These are phyloP conservation scores for Tolypocladium cylindrosporum DNA, from an alignment of 2,329 filamentous ascomycete species.

Conservation along the genomic window DNA sequence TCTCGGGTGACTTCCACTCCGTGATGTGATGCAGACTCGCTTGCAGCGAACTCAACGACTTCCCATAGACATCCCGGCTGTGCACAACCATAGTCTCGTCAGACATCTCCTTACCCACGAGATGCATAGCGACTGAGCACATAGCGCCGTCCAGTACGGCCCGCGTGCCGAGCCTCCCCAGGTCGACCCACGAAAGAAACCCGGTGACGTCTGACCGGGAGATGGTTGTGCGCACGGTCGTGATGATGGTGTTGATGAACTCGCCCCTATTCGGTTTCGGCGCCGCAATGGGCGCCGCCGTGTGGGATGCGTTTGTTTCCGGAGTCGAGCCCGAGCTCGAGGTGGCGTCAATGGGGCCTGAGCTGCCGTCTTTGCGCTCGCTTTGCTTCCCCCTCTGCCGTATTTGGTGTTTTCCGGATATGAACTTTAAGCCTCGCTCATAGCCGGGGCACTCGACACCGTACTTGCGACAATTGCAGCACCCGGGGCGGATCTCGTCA, in stretches of 20 bases:
- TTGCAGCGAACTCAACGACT: conserved; percentile 24
- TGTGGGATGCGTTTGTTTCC: neutral
- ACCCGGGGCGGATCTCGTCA: conserved; percentile 31
- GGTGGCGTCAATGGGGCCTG: conserved; percentile 2
- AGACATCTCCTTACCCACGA: conserved; percentile 23
- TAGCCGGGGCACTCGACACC: conserved; percentile 29
- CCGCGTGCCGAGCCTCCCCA: conserved; percentile 22
- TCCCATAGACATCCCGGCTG: conserved; percentile 27
- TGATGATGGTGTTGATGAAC: conserved; percentile 21
- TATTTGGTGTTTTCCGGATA: conserved; percentile 27
- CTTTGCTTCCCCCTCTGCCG: conserved; percentile 15
- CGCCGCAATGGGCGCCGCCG: conserved; percentile 1
- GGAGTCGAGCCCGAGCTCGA: neutral
- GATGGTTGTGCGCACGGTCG: conserved; percentile 9
- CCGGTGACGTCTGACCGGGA: conserved; percentile 8
- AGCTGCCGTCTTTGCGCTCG: conserved; percentile 1
- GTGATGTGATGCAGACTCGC: conserved; percentile 22
- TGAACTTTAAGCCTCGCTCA: conserved; percentile 27
- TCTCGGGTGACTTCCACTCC: conserved; percentile 29
- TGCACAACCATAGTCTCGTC: conserved; percentile 19
- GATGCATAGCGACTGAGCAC: conserved; percentile 25
- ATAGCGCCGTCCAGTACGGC: conserved; percentile 27
- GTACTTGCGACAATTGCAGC: conserved; percentile 28
- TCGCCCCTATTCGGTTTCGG: conserved; percentile 15
- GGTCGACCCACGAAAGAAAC: conserved; percentile 15